These are phyloP conservation scores for Mortierella hygrophila DNA, from an alignment of 192 early-diverging fungal species.

Conservation along the genomic window DNA sequence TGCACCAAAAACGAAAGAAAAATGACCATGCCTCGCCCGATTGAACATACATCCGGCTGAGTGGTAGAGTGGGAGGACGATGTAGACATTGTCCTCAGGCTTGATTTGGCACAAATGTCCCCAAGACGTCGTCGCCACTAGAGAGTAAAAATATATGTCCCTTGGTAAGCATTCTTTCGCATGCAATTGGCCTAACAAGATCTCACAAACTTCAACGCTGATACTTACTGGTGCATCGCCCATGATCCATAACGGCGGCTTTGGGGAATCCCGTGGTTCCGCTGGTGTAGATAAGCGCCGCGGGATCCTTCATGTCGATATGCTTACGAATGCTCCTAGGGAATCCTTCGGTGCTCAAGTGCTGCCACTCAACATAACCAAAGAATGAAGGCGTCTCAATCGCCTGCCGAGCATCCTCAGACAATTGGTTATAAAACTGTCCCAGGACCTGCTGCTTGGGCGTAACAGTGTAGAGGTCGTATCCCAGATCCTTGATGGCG, in stretches of 20 bases:
- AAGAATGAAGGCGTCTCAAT: conserved; percentile 57
- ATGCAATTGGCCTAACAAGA: neutral
- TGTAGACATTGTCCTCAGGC: conserved; percentile 65
- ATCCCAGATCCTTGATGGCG: conserved; percentile 25
- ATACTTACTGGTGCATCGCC: conserved; percentile 48
- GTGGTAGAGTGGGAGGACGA: conserved; percentile 74
- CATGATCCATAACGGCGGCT: conserved; percentile 65
- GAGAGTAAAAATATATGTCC: neutral
- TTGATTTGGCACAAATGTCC: conserved; percentile 28
- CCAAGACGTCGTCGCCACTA: conserved; percentile 45
- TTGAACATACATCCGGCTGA: conserved; percentile 64
- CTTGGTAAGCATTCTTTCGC: neutral
- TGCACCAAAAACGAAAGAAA: neutral
- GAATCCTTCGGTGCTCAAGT: conserved; percentile 37
- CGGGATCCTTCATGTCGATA: conserved; percentile 26
- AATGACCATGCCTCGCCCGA: neutral
- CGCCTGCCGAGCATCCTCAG: conserved; percentile 25
- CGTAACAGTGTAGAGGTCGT: conserved; percentile 37
- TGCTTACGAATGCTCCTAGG: conserved; percentile 14
- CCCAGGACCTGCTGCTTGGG: conserved; percentile 29
- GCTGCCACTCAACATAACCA: conserved; percentile 27
- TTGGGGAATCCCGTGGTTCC: conserved; percentile 77
- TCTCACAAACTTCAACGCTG: neutral
- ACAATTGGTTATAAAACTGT: conserved; percentile 31
- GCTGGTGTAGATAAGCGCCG: conserved; percentile 60